Conservation (phyloP, 2,329 filamentous ascomycete genomes). For the Daldinia sp. region DNA sequence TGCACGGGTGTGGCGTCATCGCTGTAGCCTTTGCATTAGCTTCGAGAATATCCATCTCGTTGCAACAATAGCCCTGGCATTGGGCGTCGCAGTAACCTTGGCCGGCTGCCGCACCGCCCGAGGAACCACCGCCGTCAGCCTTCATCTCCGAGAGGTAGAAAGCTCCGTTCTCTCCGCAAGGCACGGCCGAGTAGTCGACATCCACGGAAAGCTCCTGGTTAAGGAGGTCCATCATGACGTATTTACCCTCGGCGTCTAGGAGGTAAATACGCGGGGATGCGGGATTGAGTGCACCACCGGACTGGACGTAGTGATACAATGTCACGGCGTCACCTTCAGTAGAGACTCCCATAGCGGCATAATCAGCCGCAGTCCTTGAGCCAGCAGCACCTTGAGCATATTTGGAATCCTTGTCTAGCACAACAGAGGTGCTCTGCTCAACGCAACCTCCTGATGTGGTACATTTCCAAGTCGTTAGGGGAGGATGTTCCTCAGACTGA, state of each 20-base stretch:
- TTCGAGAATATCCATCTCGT: constrained; percentile 30
- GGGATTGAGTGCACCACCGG: constrained; percentile 20
- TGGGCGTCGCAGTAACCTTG: constrained; percentile 30
- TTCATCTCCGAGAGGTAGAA: constrained; percentile 32
- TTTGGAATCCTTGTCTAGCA: constrained; percentile 27
- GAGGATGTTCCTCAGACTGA: constrained; percentile 23
- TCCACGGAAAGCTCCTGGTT: constrained; percentile 30
- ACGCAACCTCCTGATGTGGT: constrained; percentile 29
- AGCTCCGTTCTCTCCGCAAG: constrained; percentile 30
- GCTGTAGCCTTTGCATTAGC: constrained; percentile 26
- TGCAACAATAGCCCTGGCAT: constrained; percentile 29
- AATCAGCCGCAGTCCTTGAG: constrained; percentile 23
- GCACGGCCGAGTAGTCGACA: constrained; percentile 28
- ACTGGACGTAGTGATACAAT: constrained; percentile 25
- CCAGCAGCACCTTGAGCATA: constrained; percentile 17
- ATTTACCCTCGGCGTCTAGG: constrained; percentile 13
- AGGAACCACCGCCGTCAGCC: constrained; percentile 20
- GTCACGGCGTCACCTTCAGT: constrained; percentile 23
- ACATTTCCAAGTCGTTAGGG: constrained; percentile 26
- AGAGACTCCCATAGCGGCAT: constrained; percentile 28
- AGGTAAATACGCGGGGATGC: constrained; percentile 30
- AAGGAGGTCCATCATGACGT: constrained; percentile 27
- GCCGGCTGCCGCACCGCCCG: constrained; percentile 23
- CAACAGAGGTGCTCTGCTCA: constrained; percentile 29
- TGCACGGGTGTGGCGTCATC: constrained; percentile 28